Conservation (phyloP, 352 stramenopile species). For the Globisporangium cederbergense region DNA sequence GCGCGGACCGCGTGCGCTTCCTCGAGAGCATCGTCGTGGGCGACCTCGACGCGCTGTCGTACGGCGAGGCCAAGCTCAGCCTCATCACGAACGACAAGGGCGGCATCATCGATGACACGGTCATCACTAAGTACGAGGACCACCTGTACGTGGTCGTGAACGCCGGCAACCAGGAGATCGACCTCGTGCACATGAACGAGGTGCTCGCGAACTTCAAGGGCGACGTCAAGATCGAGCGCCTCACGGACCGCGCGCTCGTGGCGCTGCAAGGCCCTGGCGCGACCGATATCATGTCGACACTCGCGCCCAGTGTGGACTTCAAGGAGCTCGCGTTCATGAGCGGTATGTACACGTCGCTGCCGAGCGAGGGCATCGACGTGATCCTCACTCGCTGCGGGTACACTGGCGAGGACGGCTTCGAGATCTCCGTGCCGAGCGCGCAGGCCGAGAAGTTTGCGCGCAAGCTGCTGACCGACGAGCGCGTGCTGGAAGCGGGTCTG, state of each 20-base stretch:
- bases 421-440: constrained; percentile 89
- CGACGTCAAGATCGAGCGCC: constrained; percentile 93
- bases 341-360: constrained; percentile 84
- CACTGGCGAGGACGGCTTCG: constrained; percentile 99
- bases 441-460: constrained; percentile 54
- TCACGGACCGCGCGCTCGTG: constrained; percentile 92
- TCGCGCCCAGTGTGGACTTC: constrained; percentile 90
- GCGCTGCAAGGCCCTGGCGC: constrained; percentile 95
- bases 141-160: constrained; percentile 97
- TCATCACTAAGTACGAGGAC: constrained; percentile 96
- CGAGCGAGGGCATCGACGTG: constrained; percentile 58
- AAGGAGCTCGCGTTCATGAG: constrained; percentile 96
- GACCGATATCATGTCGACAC: constrained; percentile 70
- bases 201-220: constrained; percentile 82
- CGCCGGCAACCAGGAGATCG: constrained; percentile 95
- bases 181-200: constrained; percentile 93
- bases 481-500: constrained; percentile 91
- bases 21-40: constrained; percentile 95
- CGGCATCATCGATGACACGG: constrained; percentile 98
- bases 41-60: constrained; percentile 88
- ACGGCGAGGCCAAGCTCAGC: constrained; percentile 90
- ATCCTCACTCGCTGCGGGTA: constrained; percentile 96
- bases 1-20: constrained; percentile 93
- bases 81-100: constrained; percentile 96
- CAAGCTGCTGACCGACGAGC: constrained; percentile 56